Base-by-base conservation (phyloP, 306 rosid genomes). In the Trifolium dubium region DNA sequence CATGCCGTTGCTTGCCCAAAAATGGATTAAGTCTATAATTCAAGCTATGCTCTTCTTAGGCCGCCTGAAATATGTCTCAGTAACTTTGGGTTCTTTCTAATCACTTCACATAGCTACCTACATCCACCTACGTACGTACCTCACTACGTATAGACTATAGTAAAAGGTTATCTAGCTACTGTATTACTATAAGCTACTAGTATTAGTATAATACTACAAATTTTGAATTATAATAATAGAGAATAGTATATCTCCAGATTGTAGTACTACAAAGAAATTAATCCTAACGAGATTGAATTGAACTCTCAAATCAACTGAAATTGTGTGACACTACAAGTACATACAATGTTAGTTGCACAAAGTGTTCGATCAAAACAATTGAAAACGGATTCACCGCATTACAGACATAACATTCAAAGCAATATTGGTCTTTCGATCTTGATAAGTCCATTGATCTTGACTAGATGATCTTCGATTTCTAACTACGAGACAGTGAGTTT, bases 1-100 rank as follows among this genome's bases (percentile, higher is more conserved):
- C 76, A 74, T 43, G 66, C 78, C 80, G 43, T 72, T 50, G 83
- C 56, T 78, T 80, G 85, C 77, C 86, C 79, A 61, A 73, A 85
- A 71, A 65, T 77, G 72, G 86, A 37, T 77, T 79, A 53, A 67
- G 74, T 49, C 82, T 79, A 81, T 72, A 67, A 29, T 64, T 74
- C 71, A 70, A 83, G 58, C 35, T 67, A 54, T 63, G 10, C 63
- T 10, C 63, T n/a, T 37, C 75, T 77, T 83, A 79, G 86, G 86
- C 84, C 74, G 80, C 84, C 72, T 76, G 80, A 73, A 71, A 56
- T 28, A 72, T 76, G 87, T 79, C 77, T 41, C 74, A 15, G 73
- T 32, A 76, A 54, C 82, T 67, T 80, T 68, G 82, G 83, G 78
- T 77, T 84, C 84, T 69, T 55, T 80, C 81, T 59, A 76, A 76